Evolutionary conservation across 2,329 filamentous ascomycete species (phyloP).

Genomic region (Colletotrichum camelliae): DNA sequence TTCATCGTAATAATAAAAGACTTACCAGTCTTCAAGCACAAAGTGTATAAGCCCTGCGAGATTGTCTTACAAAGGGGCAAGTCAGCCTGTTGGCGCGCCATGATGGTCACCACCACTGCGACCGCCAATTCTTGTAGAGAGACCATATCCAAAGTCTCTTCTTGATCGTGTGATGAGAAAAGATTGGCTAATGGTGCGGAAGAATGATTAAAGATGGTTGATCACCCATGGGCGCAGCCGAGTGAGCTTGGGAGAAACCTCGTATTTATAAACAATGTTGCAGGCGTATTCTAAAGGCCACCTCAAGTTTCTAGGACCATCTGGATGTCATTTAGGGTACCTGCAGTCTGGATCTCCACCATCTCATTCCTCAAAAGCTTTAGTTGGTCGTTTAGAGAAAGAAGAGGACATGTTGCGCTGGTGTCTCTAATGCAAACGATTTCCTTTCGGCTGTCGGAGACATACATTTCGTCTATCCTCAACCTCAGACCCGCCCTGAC

Average conservation of each 20-base stretch:
- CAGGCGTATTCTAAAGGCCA: fast-evolving
- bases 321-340: fast-evolving
- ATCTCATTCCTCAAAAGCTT: neutral
- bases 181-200: neutral
- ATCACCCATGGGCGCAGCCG: fast-evolving
- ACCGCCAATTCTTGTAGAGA: too few species aligned
- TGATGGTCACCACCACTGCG: too few species aligned
- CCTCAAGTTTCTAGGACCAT: neutral
- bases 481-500: neutral
- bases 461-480: neutral
- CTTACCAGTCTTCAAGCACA: neutral
- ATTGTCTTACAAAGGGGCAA: too few species aligned
- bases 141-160: neutral
- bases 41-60: too few species aligned
- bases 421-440: neutral
- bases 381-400: neutral
- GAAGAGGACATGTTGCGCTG: fast-evolving
- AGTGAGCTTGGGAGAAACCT: fast-evolving
- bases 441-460: fast-evolving
- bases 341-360: neutral
- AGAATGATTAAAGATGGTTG: neutral
- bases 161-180: fast-evolving
- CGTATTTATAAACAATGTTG: neutral
- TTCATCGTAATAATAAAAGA: too few species aligned
- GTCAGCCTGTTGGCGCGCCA: too few species aligned